Base-by-base conservation (phyloP, 2,329 filamentous ascomycete genomes). In the Leptographium radiaticola region DNA sequence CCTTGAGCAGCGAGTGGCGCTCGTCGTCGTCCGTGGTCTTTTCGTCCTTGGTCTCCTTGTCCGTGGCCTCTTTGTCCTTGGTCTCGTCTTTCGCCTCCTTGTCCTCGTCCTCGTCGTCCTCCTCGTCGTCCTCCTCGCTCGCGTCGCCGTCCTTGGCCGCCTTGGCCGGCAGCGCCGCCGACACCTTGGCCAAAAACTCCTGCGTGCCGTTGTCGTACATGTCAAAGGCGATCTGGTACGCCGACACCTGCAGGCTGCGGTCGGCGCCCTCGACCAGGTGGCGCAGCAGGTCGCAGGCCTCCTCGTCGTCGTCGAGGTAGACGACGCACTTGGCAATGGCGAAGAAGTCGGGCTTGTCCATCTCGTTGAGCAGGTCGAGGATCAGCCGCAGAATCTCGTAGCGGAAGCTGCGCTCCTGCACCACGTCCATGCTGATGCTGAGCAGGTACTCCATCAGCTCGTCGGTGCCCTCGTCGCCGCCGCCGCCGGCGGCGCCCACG, bases 181-280 rank as follows among this genome's bases (percentile, higher is more conserved):
- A 63, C 46, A 98, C 87, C 70, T 93, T 96, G 60, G 84, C 83
- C 30, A 98, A 71, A 63, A 98, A 98, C 66, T 97, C 93, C 63
- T 98, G 93, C 0, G 93, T 97, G 61, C 93, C 93, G 65, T 98
- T 98, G 71, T 98, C 93, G 69, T 96, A 97, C 7, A 98, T 77
- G 64, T 98, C 93, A 64, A 98, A 98, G 1, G 91, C 93, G 55
- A 98, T 95, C 67, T 98, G 93, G 68, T 97, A 98, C 18, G 93
- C 93, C 50, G 88, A 85, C 20, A 90, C 87, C 16, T 88, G 80
- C 0, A 89, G 89, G 56, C 82, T 82, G 51, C 82, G 76, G 60
- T 95, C 87, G 7, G 83, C 87, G 59, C 86, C 86, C 57, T 86
- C 77, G 11, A 97, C 84, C 25, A 98, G 77, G 61, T 88, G 84